Percentiles rank a stretch among this genome's conserved stretches.
Conservation (phyloP, 2,329 filamentous ascomycete species). For the Elsinoe fawcettii region DNA sequence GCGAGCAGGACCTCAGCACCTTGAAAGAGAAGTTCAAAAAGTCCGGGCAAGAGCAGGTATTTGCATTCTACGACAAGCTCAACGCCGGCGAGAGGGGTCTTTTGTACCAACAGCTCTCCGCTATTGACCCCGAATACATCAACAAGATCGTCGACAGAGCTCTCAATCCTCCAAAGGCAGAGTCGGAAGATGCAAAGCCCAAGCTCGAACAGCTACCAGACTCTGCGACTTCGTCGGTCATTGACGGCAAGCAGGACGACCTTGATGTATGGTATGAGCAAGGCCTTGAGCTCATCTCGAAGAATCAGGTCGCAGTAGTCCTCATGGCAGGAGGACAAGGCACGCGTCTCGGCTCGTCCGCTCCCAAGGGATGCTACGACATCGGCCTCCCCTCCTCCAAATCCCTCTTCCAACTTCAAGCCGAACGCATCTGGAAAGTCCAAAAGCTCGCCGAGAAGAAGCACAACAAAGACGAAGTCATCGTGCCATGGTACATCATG, state of each 20-base stretch:
- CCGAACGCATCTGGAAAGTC: constrained; percentile 81
- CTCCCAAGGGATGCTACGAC: constrained; percentile 94
- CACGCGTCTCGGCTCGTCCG: constrained; percentile 86
- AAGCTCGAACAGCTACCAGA: constrained; percentile 81
- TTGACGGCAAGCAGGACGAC: constrained; percentile 75
- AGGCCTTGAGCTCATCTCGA: constrained; percentile 57
- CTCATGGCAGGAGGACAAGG: constrained; percentile 97
- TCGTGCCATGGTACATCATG: constrained; percentile 98
- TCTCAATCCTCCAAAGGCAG: constrained; percentile 63
- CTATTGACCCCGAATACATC: constrained; percentile 78
- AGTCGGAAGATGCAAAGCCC: constrained; percentile 44
- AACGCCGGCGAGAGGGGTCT: constrained; percentile 62
- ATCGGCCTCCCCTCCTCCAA: constrained; percentile 90
- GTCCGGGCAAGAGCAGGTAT: constrained; percentile 73
- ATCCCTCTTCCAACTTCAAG: constrained; percentile 95
- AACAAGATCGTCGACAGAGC: constrained; percentile 78
- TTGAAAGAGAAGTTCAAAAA: constrained; percentile 66
- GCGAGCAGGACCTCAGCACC: constrained; percentile 56
- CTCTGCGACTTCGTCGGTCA: constrained; percentile 76
- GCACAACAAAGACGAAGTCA: constrained; percentile 51
- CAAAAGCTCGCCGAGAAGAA: constrained; percentile 72
- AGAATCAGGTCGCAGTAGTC: constrained; percentile 72
- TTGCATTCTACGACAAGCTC: constrained; percentile 80
- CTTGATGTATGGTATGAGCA: constrained; percentile 75
- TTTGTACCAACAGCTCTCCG: constrained; percentile 72